phyloP scores from a whole-genome alignment of 805 yeast genomes.

The Candida tammaniensis region DNA sequence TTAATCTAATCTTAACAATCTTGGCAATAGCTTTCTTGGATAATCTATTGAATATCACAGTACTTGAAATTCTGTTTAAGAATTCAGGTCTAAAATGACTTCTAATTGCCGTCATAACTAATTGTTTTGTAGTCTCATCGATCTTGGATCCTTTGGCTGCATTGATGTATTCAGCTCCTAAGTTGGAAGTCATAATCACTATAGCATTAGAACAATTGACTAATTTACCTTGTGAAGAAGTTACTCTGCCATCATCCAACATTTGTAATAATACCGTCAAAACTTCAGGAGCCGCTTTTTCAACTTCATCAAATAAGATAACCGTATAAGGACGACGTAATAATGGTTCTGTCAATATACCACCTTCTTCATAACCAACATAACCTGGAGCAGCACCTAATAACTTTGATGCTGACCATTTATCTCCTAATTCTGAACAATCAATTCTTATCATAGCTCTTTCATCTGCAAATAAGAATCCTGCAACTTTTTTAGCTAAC shows the following conservation, averaged over 20 bases:
- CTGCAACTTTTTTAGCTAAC: slow-evolving; percentile 94
- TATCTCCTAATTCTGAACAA: slow-evolving; percentile 94
- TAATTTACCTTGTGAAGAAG: slow-evolving; percentile 91
- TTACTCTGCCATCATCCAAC: slow-evolving; percentile 94
- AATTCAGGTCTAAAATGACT: slow-evolving; percentile 96
- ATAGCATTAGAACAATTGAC: slow-evolving; percentile 91
- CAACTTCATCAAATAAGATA: slow-evolving; percentile 95
- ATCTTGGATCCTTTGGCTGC: slow-evolving; percentile 63
- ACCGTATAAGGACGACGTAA: slow-evolving; percentile 93
- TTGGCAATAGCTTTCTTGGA: slow-evolving; percentile 88
- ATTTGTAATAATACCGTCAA: slow-evolving; percentile 87
- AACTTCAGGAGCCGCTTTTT: slow-evolving; percentile 98
- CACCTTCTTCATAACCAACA: slow-evolving; percentile 97
- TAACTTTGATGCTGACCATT: slow-evolving; percentile 91
- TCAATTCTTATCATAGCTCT: slow-evolving; percentile 96
- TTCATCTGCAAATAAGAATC: slow-evolving; percentile 93
- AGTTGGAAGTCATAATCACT: slow-evolving; percentile 93
- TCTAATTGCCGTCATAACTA: slow-evolving; percentile 81
- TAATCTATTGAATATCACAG: slow-evolving; percentile 88
- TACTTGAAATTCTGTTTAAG: slow-evolving; percentile 91
- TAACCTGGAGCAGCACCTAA: slow-evolving; percentile 96
- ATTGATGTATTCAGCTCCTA: slow-evolving; percentile 89
- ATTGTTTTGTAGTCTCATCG: slow-evolving; percentile 63
- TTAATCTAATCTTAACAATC: slow-evolving; percentile 82
- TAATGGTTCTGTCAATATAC: slow-evolving; percentile 88